Percentiles rank a stretch among this genome's conserved stretches.
Evolutionary conservation across 1,284 basidiomycete species (phyloP).

Genomic region (Cystobasidiaceae sp.): DNA sequence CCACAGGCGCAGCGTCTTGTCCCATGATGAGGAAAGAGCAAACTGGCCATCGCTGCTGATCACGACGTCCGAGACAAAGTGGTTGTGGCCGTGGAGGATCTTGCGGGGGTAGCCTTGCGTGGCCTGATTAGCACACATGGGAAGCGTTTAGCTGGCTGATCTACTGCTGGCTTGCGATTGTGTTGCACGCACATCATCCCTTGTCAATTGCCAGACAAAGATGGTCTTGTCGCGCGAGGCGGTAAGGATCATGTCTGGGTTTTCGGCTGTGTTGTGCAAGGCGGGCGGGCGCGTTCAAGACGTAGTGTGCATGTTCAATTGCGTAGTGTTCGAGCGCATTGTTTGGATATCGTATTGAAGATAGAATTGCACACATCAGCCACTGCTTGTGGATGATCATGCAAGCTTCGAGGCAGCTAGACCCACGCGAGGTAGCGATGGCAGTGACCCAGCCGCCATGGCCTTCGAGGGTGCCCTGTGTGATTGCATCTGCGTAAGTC

Average conservation of each 20-base stretch:
- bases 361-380: no score
- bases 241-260: slow-evolving; percentile 46
- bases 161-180: no score
- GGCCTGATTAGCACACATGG: slow-evolving; percentile 43
- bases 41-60: slow-evolving; percentile 99
- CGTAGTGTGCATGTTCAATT: no score
- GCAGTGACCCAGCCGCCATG: slow-evolving; percentile 64
- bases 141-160: no score
- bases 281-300: no score
- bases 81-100: slow-evolving; percentile 98
- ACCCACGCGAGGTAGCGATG: slow-evolving; percentile 43
- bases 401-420: no score
- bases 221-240: slow-evolving; percentile 81
- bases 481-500: neutral
- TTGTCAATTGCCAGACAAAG: slow-evolving; percentile 98
- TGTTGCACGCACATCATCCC: slow-evolving; percentile 78
- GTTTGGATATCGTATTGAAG: no score
- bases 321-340: no score
- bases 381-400: no score
- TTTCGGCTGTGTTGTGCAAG: slow-evolving; percentile 37
- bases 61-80: slow-evolving; percentile 99
- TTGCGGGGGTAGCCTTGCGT: slow-evolving; percentile 90
- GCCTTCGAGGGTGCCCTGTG: slow-evolving; percentile 64
- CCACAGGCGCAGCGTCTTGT: slow-evolving; percentile 99
- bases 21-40: slow-evolving; percentile 98